Evolutionary conservation across 129 eudicot genomes (phyloP), one percentile per base, ranked within the genome.

Genomic region (Arctium minus): DNA sequence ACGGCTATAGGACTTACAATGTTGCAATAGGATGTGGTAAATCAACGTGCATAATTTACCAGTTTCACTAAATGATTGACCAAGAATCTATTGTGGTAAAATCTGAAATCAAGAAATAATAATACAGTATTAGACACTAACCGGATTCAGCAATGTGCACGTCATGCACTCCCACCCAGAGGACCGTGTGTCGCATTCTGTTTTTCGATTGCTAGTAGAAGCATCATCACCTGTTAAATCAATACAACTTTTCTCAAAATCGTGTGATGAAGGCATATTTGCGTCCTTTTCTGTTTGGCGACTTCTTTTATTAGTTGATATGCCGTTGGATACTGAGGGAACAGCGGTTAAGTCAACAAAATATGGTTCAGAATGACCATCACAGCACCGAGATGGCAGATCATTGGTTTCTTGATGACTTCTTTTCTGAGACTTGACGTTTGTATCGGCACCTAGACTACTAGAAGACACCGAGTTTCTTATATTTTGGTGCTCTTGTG

Each of bases 71-170:
- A 67, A 3, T 67, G 13, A 67, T 67, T 22, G 35, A 67, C 35
- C 32, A 67, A 22, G 33, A 65, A 67, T 67, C 71, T 7, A 67
- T 3, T 67, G 35, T 67, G 35, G 13, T 22, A 67, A 22, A 8
- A 27, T 29, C 17, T 5, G 1, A 27, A 67, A 67, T 67, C 33
- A 35, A 42, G 5, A 2, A 29, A 72, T 11, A 15, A 17, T 8
- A 29, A 30, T 11, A 62, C 70, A 22, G 40, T 12, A 36, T 13
- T 33, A 31, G 74, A 72, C 39, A 73, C 92, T 87, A 78, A 94
- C 98, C 69, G 94, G 88, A 78, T 95, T 95, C 80, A 91, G 72
- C 89, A 95, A 85, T 46, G 98, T 95, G 92, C 98, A 95, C 31
- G 69, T 77, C 22, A 42, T 8, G 76, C 98, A 95, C 83, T 91